Evolutionary conservation across 2,329 filamentous ascomycete genomes (phyloP).

Genomic region (Hypoxylon sp.): DNA sequence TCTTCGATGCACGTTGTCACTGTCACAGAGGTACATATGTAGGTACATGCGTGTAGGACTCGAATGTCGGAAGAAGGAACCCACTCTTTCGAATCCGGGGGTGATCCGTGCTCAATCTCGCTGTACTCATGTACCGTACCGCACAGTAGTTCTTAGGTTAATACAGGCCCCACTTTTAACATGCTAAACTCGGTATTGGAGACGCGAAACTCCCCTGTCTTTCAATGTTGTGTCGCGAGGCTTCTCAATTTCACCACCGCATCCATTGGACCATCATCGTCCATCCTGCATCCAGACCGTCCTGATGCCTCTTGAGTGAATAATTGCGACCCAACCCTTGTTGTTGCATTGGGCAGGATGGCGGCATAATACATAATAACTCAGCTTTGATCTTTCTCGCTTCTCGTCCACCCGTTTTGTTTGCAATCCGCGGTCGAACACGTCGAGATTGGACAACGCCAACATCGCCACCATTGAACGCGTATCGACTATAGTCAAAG

Average conservation of each 20-base stretch:
- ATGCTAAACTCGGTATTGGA: conserved; percentile 10
- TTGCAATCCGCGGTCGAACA: conserved; percentile 44
- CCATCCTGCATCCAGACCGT: conserved; percentile 39
- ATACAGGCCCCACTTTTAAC: background rate
- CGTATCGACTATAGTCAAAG: conserved; percentile 33
- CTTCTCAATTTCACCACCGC: conserved; percentile 36
- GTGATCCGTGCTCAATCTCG: conserved; percentile 35
- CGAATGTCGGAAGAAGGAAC: conserved; percentile 9
- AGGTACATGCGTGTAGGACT: too few relatives aligned
- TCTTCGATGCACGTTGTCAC: too few relatives aligned
- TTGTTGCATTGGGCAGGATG: conserved; percentile 52
- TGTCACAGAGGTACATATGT: too few relatives aligned
- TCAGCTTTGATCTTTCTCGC: conserved; percentile 46
- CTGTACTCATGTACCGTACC: too few relatives aligned
- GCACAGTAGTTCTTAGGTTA: background rate
- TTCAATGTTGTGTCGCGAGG: conserved; percentile 32
- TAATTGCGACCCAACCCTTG: conserved; percentile 53
- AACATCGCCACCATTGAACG: conserved; percentile 33
- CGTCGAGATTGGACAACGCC: conserved; percentile 45
- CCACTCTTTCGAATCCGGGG: conserved; percentile 33
- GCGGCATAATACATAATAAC: conserved; percentile 53
- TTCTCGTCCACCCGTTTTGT: conserved; percentile 48
- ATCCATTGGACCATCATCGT: conserved; percentile 48
- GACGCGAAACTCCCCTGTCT: conserved; percentile 29
- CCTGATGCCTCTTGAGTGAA: conserved; percentile 31